A percentile compares a stretch with the other conserved stretches of the same genome.
phyloP scores from a whole-genome alignment of 805 yeast genomes.

The Clavispora vitiphila region DNA sequence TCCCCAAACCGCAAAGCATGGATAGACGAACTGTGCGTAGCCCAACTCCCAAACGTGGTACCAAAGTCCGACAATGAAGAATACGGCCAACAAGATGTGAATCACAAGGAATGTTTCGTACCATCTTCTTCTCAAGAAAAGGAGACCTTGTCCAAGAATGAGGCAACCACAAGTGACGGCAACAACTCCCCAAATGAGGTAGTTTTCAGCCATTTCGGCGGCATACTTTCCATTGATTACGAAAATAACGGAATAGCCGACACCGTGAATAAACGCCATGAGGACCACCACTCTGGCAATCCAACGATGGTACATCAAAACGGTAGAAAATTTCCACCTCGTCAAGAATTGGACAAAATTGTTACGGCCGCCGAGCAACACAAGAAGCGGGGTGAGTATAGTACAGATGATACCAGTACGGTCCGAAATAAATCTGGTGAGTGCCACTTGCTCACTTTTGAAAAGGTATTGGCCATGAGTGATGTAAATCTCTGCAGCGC shows the following conservation, averaged over 20 bases:
- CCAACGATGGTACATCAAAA: constrained; percentile 14
- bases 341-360: constrained; percentile 15
- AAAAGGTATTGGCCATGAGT: constrained; percentile 3
- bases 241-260: constrained; percentile 5
- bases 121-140: constrained; percentile 17
- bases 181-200: constrained; percentile 12
- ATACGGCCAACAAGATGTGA: constrained; percentile 19
- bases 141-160: constrained; percentile 13
- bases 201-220: constrained; percentile 3
- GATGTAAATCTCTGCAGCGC: constrained; percentile 7
- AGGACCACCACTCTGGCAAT: constrained; percentile 12
- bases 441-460: too few species aligned
- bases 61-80: constrained; percentile 20
- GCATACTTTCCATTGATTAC: constrained; percentile 2
- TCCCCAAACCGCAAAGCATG: constrained; percentile 60
- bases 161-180: constrained; percentile 7
- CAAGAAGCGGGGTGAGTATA: constrained; percentile 9
- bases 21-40: constrained; percentile 35
- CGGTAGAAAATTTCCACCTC: constrained; percentile 12
- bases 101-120: constrained; percentile 20
- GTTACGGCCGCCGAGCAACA: constrained; percentile 15
- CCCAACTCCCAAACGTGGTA: constrained; percentile 10
- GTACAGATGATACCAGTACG: constrained; percentile 12
- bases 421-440: constrained; percentile 12
- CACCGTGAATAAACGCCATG: constrained; percentile 11